A percentile compares a stretch with the other conserved stretches of the same genome.
Evolutionary conservation across 495 filamentous ascomycete genomes (phyloP).

Genomic region (Penicillium waksmanii): DNA sequence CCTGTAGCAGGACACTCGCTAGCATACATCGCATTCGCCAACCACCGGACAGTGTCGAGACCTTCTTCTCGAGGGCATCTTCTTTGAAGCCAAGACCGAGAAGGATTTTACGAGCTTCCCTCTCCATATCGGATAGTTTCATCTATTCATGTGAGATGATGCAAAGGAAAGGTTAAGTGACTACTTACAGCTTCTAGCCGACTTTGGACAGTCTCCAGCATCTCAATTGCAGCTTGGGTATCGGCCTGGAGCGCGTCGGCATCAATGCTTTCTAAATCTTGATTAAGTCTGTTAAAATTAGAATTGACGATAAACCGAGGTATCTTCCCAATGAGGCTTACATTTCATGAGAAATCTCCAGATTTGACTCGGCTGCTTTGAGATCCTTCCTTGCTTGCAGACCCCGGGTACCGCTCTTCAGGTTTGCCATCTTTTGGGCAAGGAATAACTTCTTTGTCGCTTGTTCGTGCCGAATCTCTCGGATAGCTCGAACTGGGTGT

Average conservation of each 20-base stretch:
- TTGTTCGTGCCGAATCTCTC: slow-evolving; percentile 61
- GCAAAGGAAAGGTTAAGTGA: no score
- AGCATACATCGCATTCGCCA: slow-evolving; percentile 77
- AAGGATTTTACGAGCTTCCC: slow-evolving; percentile 65
- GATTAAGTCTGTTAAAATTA: slow-evolving; percentile 46
- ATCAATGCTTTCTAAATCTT: slow-evolving; percentile 57
- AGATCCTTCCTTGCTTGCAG: slow-evolving; percentile 72
- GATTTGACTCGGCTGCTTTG: slow-evolving; percentile 62
- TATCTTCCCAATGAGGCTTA: slow-evolving; percentile 28
- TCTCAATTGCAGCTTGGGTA: slow-evolving; percentile 63
- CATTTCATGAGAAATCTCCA: slow-evolving; percentile 58
- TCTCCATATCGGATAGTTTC: slow-evolving; percentile 52
- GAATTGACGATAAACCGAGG: neutral
- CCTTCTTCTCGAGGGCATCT: slow-evolving; percentile 55
- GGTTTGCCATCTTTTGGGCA: slow-evolving; percentile 69
- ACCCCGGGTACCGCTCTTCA: slow-evolving; percentile 74
- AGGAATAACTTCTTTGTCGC: slow-evolving; percentile 65
- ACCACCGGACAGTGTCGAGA: slow-evolving; percentile 71
- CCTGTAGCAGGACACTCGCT: slow-evolving; percentile 66
- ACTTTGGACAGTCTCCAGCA: slow-evolving; percentile 64
- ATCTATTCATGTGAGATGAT: slow-evolving; percentile 34
- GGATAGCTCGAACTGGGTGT: slow-evolving; percentile 60
- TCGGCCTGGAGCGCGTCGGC: slow-evolving; percentile 58
- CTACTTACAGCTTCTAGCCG: slow-evolving; percentile 51
- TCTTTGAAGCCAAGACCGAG: slow-evolving; percentile 74